phyloP scores from a whole-genome alignment of 306 rosid genomes.

The Lathyrus tuberosus region DNA sequence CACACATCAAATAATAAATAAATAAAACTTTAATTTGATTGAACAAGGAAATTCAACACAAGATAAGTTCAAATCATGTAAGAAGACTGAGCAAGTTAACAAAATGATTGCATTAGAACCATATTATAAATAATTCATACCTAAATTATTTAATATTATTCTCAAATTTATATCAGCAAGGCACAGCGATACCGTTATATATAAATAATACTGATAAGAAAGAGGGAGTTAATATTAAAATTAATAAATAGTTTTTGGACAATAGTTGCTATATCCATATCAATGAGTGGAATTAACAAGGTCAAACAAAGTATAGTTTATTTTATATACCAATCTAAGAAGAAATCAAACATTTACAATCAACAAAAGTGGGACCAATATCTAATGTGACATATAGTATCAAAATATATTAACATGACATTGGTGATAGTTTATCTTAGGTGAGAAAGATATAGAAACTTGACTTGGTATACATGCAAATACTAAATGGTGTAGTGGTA shows the following conservation, averaged over 20 bases:
- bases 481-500: constrained; percentile 51
- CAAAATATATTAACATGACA: constrained; percentile 35
- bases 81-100: constrained; percentile 38
- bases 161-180: constrained; percentile 40
- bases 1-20: not conserved
- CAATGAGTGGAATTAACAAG: constrained; percentile 45
- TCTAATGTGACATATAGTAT: constrained; percentile 36
- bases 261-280: constrained; percentile 42
- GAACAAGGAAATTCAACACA: constrained; percentile 30
- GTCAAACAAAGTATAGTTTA: constrained; percentile 44
- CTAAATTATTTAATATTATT: constrained; percentile 11
- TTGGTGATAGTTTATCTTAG: constrained; percentile 39
- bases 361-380: constrained; percentile 47
- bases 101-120: constrained; percentile 36
- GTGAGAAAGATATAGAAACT: constrained; percentile 47
- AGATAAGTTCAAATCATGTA: constrained; percentile 27
- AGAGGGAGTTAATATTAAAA: constrained; percentile 34
- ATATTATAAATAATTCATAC: constrained; percentile 18
- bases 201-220: constrained; percentile 34
- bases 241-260: constrained; percentile 36
- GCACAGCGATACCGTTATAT: constrained; percentile 33
- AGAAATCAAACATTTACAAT: constrained; percentile 33
- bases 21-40: constrained; percentile 26
- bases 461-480: constrained; percentile 49
- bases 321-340: constrained; percentile 15